phyloP scores from a whole-genome alignment of 2,329 filamentous ascomycete species.

The Westerdykella ornata region DNA sequence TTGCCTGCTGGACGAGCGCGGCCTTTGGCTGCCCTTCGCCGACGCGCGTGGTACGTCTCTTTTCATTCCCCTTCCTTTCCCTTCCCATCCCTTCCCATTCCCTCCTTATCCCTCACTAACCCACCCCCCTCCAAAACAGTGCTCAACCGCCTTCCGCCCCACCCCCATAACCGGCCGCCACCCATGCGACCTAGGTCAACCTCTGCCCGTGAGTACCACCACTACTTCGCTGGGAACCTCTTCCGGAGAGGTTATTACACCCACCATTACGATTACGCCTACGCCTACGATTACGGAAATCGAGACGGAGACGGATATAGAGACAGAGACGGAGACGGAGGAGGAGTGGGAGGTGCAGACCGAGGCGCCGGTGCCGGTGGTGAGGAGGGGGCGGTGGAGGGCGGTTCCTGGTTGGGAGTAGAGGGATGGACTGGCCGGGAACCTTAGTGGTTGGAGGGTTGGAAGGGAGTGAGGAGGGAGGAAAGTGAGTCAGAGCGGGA shows the following conservation, averaged over 20 bases:
- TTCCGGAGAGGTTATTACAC: background rate
- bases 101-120: too few relatives aligned
- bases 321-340: too few relatives aligned
- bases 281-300: background rate
- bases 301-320: too few relatives aligned
- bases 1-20: constrained; percentile 24
- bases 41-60: constrained; percentile 14
- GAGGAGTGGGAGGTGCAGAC: background rate
- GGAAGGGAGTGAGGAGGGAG: too few relatives aligned
- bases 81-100: too few relatives aligned
- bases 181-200: constrained; percentile 21
- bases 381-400: background rate
- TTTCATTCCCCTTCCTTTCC: background rate
- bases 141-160: constrained; percentile 17
- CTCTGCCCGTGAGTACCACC: background rate
- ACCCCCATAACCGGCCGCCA: constrained; percentile 21
- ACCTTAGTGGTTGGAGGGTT: too few relatives aligned
- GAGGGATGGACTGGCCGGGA: too few relatives aligned
- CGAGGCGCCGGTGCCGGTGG: background rate
- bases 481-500: too few relatives aligned
- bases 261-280: constrained; percentile 1
- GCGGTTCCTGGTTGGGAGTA: background rate
- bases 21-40: constrained; percentile 23
- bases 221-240: too few relatives aligned
- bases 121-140: constrained; percentile 11